A percentile compares a stretch with the other conserved stretches of the same genome.
phyloP scores from a whole-genome alignment of 768 basidiomycete species.

The Bullera alba region DNA sequence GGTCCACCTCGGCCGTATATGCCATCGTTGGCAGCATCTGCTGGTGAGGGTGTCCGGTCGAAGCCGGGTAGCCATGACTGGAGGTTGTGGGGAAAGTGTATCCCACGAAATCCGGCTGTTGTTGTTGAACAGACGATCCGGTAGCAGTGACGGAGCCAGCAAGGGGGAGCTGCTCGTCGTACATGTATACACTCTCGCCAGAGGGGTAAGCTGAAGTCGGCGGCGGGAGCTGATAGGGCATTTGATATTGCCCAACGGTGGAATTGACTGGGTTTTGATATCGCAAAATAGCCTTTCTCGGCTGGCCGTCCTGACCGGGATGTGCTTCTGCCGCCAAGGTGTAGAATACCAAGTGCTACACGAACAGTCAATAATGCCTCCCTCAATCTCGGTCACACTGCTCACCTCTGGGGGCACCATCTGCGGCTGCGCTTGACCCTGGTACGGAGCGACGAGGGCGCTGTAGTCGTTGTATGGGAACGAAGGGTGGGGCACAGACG shows the following conservation, averaged over 20 bases:
- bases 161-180: not conserved
- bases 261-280: conserved; percentile 25
- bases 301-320: conserved; percentile 36
- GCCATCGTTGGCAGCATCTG: not conserved
- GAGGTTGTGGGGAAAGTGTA: not conserved
- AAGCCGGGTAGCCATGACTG: not conserved
- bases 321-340: conserved; percentile 32
- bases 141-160: not conserved
- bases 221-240: not conserved
- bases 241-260: conserved; percentile 5
- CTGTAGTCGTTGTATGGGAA: not conserved
- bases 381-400: not conserved
- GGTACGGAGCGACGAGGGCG: not conserved
- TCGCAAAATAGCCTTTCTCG: conserved; percentile 33
- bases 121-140: too few species aligned
- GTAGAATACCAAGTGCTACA: conserved; percentile 37
- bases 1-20: not conserved
- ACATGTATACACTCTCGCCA: not conserved
- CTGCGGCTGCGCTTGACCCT: not conserved
- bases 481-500: not conserved
- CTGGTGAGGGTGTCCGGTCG: not conserved
- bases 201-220: not conserved
- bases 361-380: not conserved
- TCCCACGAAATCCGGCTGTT: too few species aligned
- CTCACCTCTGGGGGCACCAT: conserved; percentile 34